Evolutionary conservation across 108 stramenopile species (phyloP).

Genomic region (Schizochytrium sp.): DNA sequence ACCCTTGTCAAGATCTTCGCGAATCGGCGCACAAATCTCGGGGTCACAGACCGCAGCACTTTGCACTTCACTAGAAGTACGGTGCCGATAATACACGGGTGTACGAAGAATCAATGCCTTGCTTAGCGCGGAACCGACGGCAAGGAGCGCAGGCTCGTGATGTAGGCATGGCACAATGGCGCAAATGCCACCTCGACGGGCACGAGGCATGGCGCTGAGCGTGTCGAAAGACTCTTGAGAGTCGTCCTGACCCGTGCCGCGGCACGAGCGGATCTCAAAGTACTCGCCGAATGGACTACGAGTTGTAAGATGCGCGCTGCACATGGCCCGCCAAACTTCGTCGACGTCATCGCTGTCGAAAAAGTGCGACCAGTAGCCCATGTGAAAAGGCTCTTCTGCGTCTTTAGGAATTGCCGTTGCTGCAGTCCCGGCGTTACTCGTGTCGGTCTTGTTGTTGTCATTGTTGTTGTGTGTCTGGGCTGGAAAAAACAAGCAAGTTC

Average conservation of each 20-base stretch:
- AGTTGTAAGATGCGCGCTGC: neutral
- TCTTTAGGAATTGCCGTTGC: neutral
- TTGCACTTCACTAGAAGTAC: neutral
- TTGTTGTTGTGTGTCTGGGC: neutral
- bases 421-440: no score
- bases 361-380: conserved; percentile 13
- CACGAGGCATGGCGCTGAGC: neutral
- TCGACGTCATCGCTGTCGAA: neutral
- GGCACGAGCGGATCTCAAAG: neutral
- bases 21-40: neutral
- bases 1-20: neutral
- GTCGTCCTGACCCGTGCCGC: neutral
- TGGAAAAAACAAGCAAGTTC: neutral
- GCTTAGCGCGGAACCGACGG: neutral
- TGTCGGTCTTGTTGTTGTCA: no score
- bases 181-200: neutral
- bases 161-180: neutral
- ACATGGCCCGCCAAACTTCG: conserved; percentile 3
- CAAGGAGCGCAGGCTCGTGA: neutral
- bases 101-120: neutral
- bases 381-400: neutral
- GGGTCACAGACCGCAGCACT: neutral
- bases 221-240: neutral
- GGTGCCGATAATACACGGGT: neutral
- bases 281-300: neutral